These are phyloP conservation scores for Fusarium globosum DNA, from an alignment of 2,329 filamentous ascomycete species.

Conservation along the genomic window DNA sequence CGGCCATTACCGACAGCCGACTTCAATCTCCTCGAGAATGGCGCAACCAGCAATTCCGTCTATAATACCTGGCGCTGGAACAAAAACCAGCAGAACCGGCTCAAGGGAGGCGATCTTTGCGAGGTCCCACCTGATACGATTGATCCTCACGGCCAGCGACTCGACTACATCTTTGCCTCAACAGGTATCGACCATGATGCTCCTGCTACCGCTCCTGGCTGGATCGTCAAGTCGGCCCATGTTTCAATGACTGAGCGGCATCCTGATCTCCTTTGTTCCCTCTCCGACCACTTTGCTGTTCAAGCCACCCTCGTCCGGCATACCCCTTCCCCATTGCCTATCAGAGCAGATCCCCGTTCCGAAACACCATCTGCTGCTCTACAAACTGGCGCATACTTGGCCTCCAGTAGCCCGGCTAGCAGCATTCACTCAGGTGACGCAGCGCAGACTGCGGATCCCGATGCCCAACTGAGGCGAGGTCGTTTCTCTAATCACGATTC, in stretches of 20 bases:
- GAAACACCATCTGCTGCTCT: slow-evolving; percentile 40
- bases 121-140: slow-evolving; percentile 70
- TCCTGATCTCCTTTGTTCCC: slow-evolving; percentile 81
- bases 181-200: slow-evolving; percentile 56
- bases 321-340: slow-evolving; percentile 42
- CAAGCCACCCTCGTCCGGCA: slow-evolving; percentile 77
- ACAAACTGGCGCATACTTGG: slow-evolving; percentile 43
- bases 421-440: slow-evolving; percentile 38
- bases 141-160: slow-evolving; percentile 82
- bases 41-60: slow-evolving; percentile 85
- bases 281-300: slow-evolving; percentile 96
- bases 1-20: slow-evolving; percentile 78
- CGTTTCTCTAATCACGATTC: slow-evolving; percentile 31
- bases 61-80: slow-evolving; percentile 96
- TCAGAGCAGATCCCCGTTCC: slow-evolving; percentile 23
- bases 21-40: slow-evolving; percentile 83
- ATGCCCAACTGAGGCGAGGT: slow-evolving; percentile 49
- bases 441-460: slow-evolving; percentile 40
- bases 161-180: slow-evolving; percentile 94
- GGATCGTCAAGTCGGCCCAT: slow-evolving; percentile 76
- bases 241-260: slow-evolving; percentile 87
- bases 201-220: slow-evolving; percentile 54
- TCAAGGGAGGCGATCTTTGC: slow-evolving; percentile 69
- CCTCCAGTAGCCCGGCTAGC: slow-evolving; percentile 38
- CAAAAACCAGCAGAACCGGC: slow-evolving; percentile 72